Conservation (phyloP, 2,329 filamentous ascomycete species). For the Beauveria varroae region DNA sequence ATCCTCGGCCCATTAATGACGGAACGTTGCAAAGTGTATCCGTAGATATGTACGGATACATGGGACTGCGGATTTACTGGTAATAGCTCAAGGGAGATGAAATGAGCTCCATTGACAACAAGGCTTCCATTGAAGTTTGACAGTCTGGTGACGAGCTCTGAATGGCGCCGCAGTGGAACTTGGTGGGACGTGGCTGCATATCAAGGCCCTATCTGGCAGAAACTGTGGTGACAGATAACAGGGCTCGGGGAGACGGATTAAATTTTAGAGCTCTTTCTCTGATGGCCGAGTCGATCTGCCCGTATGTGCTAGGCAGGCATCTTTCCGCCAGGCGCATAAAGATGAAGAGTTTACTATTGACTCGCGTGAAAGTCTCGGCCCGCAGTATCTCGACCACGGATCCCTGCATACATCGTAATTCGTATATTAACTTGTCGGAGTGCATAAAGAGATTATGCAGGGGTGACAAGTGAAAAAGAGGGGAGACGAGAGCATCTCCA, state of each 20-base stretch:
- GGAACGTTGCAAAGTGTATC: neutral
- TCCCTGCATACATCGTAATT: conserved; percentile 6
- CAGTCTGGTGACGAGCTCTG: neutral
- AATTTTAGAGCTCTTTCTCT: neutral
- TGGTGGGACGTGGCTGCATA: conserved; percentile 1
- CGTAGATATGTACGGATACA: too few relatives aligned
- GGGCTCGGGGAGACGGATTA: neutral
- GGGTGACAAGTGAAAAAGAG: neutral
- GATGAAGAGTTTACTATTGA: neutral
- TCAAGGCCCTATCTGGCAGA: neutral
- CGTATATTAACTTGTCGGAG: neutral
- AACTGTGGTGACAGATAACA: conserved; percentile 4
- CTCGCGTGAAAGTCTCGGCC: neutral
- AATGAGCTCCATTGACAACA: neutral
- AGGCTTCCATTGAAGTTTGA: neutral
- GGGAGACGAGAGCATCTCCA: neutral
- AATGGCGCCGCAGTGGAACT: neutral
- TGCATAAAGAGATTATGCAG: neutral
- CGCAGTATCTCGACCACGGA: conserved; percentile 7
- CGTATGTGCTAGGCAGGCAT: neutral
- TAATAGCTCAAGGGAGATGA: neutral
- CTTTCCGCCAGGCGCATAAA: neutral
- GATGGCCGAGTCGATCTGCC: conserved; percentile 3
- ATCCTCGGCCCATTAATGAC: neutral
- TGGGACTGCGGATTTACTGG: neutral